A percentile compares a stretch with the other conserved stretches of the same genome.
Evolutionary conservation across 2,329 filamentous ascomycete species (phyloP).

Genomic region (Aureobasidium pullulans): DNA sequence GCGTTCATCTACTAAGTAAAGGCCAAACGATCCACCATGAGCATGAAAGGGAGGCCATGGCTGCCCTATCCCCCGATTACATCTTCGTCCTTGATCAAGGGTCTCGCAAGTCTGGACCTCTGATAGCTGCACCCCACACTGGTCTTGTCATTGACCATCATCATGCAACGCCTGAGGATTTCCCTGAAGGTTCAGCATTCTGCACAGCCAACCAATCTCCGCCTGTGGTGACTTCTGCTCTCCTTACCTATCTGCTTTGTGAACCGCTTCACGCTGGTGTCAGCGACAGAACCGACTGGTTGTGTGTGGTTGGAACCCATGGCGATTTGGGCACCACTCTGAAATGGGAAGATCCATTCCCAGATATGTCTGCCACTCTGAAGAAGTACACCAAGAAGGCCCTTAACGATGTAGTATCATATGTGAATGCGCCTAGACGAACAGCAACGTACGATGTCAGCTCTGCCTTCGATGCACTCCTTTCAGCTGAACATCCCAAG

Average conservation of each 20-base stretch:
- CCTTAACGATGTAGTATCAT: constrained; percentile 55
- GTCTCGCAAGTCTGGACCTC: constrained; percentile 46
- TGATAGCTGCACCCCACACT: constrained; percentile 45
- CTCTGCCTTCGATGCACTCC: constrained; percentile 54
- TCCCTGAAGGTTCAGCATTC: constrained; percentile 47
- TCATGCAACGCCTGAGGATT: constrained; percentile 47
- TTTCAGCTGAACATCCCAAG: constrained; percentile 42
- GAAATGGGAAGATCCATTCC: constrained; percentile 61
- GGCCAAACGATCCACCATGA: constrained; percentile 52
- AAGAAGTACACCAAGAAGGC: constrained; percentile 55
- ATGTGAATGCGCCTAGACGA: constrained; percentile 58
- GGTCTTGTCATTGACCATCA: constrained; percentile 61
- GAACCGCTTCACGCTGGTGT: constrained; percentile 48
- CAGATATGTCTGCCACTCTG: constrained; percentile 55
- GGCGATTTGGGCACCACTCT: constrained; percentile 58
- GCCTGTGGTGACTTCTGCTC: constrained; percentile 57
- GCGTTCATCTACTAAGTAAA: constrained; percentile 53
- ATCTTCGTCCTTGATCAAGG: constrained; percentile 62
- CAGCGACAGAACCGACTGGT: constrained; percentile 47
- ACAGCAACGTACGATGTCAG: constrained; percentile 54
- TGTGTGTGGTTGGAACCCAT: constrained; percentile 58
- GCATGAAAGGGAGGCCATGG: constrained; percentile 46
- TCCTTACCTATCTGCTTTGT: constrained; percentile 60
- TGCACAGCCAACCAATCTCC: constrained; percentile 58
- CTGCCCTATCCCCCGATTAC: constrained; percentile 43